These are phyloP conservation scores for Neonectria magnoliae DNA, from an alignment of 2,329 filamentous ascomycete species.

Conservation along the genomic window DNA sequence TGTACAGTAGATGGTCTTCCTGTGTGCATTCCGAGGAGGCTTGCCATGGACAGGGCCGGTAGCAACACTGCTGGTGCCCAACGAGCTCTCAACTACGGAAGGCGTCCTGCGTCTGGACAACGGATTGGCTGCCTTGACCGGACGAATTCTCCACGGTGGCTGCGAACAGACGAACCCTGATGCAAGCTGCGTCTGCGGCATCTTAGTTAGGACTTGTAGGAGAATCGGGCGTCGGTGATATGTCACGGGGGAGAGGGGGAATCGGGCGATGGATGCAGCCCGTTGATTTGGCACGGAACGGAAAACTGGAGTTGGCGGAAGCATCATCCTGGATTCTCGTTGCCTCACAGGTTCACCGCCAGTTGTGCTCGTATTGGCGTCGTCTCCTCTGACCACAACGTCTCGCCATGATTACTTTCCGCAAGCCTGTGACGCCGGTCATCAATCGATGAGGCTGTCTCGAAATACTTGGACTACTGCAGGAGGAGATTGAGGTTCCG, in stretches of 20 bases:
- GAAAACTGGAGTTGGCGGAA: slow-evolving; percentile 24
- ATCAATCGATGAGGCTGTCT: slow-evolving; percentile 29
- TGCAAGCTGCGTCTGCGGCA: slow-evolving; percentile 11
- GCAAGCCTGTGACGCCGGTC: slow-evolving; percentile 20
- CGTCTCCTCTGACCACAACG: slow-evolving; percentile 22
- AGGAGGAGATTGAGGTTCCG: slow-evolving; percentile 35
- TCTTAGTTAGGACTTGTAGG: slow-evolving; percentile 15
- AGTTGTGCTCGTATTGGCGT: slow-evolving; percentile 32
- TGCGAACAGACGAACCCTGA: slow-evolving; percentile 32
- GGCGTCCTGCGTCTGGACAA: slow-evolving; percentile 10
- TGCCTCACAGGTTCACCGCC: slow-evolving; percentile 43
- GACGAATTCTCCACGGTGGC: slow-evolving; percentile 28
- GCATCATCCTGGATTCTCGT: slow-evolving; percentile 26
- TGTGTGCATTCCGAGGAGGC: slow-evolving; percentile 11
- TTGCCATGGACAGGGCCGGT: slow-evolving; percentile 14
- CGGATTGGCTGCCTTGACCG: slow-evolving; percentile 23
- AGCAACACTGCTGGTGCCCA: slow-evolving; percentile 10
- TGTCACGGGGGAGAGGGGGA: slow-evolving; percentile 18
- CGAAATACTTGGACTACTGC: slow-evolving; percentile 32
- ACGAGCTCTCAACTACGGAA: slow-evolving; percentile 10
- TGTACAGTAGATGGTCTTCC: neutral
- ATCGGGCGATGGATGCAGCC: slow-evolving; percentile 38
- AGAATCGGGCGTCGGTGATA: slow-evolving; percentile 21
- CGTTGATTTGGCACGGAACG: slow-evolving; percentile 30
- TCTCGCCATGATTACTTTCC: slow-evolving; percentile 27